Evolutionary conservation across 306 rosid genomes (phyloP).

Genomic region (Trifolium pratense): DNA sequence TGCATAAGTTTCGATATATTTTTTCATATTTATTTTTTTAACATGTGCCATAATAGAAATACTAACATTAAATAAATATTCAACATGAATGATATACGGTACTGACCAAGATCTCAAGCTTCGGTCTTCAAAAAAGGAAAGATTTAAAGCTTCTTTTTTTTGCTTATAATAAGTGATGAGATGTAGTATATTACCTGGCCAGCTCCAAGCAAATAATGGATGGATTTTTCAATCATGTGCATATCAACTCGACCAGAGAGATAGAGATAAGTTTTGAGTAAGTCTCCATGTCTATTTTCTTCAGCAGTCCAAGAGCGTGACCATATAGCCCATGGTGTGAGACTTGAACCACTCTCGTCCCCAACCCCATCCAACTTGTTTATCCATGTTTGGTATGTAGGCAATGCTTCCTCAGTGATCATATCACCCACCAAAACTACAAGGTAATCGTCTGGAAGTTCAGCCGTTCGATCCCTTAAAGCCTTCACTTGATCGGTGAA

Average conservation of each 20-base stretch:
- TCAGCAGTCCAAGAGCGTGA: neutral
- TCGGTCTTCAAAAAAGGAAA: too few relatives aligned
- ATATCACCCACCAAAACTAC: neutral
- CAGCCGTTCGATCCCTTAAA: neutral
- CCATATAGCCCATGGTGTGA: neutral
- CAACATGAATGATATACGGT: too few relatives aligned
- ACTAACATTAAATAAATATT: too few relatives aligned
- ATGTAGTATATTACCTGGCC: neutral
- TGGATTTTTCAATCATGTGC: neutral
- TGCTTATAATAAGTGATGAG: too few relatives aligned
- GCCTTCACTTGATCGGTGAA: neutral
- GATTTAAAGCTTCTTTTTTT: too few relatives aligned
- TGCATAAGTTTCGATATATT: too few relatives aligned
- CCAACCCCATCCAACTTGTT: neutral
- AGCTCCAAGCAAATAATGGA: neutral
- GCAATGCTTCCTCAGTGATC: neutral
- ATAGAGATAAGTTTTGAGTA: neutral
- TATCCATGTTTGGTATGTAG: neutral
- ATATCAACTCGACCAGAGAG: neutral
- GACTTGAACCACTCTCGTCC: neutral
- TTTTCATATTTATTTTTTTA: too few relatives aligned
- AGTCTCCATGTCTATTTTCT: neutral
- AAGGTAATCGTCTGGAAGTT: neutral
- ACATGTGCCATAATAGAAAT: too few relatives aligned
- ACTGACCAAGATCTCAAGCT: too few relatives aligned